Base-by-base conservation (phyloP, 345 rosid genomes). In the Triadica sebifera region DNA sequence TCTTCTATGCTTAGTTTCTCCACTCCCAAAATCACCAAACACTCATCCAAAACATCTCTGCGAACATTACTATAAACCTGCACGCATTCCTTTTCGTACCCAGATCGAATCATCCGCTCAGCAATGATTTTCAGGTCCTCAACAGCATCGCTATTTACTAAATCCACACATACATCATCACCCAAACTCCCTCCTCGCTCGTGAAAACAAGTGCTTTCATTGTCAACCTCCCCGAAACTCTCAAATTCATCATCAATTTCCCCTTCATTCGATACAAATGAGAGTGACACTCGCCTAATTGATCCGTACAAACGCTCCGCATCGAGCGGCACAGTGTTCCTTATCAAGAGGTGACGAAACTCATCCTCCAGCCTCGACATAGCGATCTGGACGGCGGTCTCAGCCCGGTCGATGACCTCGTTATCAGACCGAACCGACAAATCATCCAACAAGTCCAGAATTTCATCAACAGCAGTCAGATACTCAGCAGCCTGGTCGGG, bases 1-100 rank as follows among this genome's bases (percentile, higher is more conserved):
- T 95, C 98, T 80, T 95, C 99, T 16, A 95, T 95, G 69, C 99
- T 91, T 39, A 93, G 79, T 82, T 90, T 95, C 92, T 95, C 98
- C 39, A 90, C 89, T 25, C 94, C 98, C 60, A 95, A 82, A 78
- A 84, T 88, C 76, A 70, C 80, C 78, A 93, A 83, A 63, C 91
- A 93, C 83, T 95, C 98, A 41, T 95, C 98, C 78, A 93, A 80
- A 12, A 89, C 92, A 20, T 88, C 99, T 43, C 96, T 89, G 73
- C 99, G 77, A 56, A 95, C 92, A 4, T 75, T 85, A 72, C 88
- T 82, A 62, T 95, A 95, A 38, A 85, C 96, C 87, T 95, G 98
- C 70, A 91, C 91, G 75, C 97, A 93, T 86, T 95, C 99, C 70
- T 88, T 93, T 79, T 91, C 99, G 11, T 95, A 95, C n/a, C 93